Conservation (phyloP, 2,329 filamentous ascomycete genomes). For the Diaporthe destruens region DNA sequence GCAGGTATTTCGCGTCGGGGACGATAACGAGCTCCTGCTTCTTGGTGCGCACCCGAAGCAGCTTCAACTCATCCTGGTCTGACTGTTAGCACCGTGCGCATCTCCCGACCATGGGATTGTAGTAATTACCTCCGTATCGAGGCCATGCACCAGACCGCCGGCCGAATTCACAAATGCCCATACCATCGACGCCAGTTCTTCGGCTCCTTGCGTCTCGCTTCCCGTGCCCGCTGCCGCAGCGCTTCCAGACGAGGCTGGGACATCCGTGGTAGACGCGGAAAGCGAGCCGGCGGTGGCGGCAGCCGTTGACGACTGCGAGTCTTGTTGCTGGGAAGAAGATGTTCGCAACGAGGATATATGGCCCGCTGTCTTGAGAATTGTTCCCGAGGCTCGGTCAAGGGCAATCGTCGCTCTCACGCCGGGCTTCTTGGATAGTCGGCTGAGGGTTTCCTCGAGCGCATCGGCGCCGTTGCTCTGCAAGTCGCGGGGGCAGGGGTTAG, state of each 20-base stretch:
- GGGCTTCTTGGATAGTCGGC: constrained; percentile 80
- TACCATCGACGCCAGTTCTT: constrained; percentile 81
- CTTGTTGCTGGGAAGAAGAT: constrained; percentile 47
- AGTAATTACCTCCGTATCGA: constrained; percentile 74
- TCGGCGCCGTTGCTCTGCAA: constrained; percentile 64
- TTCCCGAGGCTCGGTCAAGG: constrained; percentile 77
- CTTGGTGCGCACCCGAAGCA: constrained; percentile 83
- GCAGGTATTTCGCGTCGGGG: constrained; percentile 81
- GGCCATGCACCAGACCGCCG: constrained; percentile 76
- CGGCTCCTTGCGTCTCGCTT: constrained; percentile 69
- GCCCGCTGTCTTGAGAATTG: constrained; percentile 81
- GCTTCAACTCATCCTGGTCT: constrained; percentile 77
- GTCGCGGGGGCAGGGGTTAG: constrained; percentile 28
- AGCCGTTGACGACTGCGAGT: constrained; percentile 35
- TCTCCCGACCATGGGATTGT: constrained; percentile 6
- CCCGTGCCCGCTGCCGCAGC: constrained; percentile 55
- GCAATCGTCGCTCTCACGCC: constrained; percentile 84
- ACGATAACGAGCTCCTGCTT: constrained; percentile 89
- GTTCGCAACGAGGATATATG: constrained; percentile 71
- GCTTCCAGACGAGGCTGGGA: constrained; percentile 49
- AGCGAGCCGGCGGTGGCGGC: constrained; percentile 48
- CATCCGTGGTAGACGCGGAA: constrained; percentile 28
- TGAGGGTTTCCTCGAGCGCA: constrained; percentile 74
- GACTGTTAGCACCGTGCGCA: constrained; percentile 22
- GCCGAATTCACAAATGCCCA: constrained; percentile 81